Evolutionary conservation across 441 rosid species (phyloP).

Genomic region (Capsella rubella): DNA sequence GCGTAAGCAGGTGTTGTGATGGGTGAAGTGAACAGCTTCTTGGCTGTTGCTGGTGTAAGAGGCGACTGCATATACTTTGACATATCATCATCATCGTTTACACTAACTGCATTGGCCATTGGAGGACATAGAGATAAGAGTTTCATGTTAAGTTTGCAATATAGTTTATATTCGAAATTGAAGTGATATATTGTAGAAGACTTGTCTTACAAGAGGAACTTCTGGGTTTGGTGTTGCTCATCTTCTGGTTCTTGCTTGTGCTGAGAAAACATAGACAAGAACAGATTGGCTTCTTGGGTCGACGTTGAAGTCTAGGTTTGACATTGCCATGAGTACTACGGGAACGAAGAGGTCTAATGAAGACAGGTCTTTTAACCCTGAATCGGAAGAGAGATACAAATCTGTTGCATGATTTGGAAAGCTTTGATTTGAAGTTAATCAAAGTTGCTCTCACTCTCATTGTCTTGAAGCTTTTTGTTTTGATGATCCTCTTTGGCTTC

Average conservation of each 20-base stretch:
- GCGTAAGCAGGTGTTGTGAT: constrained; percentile 57
- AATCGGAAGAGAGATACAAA: constrained; percentile 54
- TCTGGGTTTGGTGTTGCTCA: constrained; percentile 48
- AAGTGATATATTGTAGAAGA: not conserved
- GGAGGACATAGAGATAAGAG: not conserved
- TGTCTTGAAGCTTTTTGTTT: constrained; percentile 40
- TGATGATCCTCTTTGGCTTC: constrained; percentile 18
- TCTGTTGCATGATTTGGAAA: constrained; percentile 60
- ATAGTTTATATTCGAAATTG: not conserved
- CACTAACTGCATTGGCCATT: constrained; percentile 27
- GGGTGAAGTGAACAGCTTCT: constrained; percentile 51
- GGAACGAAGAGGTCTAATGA: constrained; percentile 48
- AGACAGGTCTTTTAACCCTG: constrained; percentile 56
- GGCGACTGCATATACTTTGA: constrained; percentile 40
- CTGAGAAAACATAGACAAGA: constrained; percentile 34
- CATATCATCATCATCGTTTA: constrained; percentile 39
- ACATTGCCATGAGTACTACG: constrained; percentile 26
- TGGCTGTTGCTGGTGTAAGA: constrained; percentile 37
- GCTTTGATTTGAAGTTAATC: constrained; percentile 66
- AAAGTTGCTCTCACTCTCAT: constrained; percentile 65
- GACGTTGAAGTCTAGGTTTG: constrained; percentile 37
- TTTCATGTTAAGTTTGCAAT: not conserved
- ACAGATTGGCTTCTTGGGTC: constrained; percentile 38
- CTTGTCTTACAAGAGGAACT: constrained; percentile 44
- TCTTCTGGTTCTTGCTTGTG: constrained; percentile 38